Evolutionary conservation across 148 eudicot species (phyloP), one percentile per base, ranked within the genome.

Genomic region (Drosera capensis): DNA sequence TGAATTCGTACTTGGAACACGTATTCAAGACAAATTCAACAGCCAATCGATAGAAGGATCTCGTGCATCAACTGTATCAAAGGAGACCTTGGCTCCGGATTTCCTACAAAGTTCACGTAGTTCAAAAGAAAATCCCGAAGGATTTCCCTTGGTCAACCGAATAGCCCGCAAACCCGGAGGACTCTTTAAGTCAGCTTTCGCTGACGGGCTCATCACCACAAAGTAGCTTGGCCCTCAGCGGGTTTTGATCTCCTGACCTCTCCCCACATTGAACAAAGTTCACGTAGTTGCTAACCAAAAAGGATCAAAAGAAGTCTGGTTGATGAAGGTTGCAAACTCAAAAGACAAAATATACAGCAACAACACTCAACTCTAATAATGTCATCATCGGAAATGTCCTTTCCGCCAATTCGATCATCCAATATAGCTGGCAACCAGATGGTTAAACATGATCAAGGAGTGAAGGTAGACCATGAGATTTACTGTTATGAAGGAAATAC

Each of bases 351-450:
- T 48, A 43, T 18, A 41, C 39, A 44, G 43, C 28, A 51, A 48
- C 40, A 45, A 45, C 65, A 87, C 96, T 73, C n/a, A 40, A 88
- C 96, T 65, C 78, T 75, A 65, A 88, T 64, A 65, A 88, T 73
- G 67, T 75, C 81, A 60, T 75, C 86, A 43, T 66, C 75, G 30
- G 78, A 75, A 25, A 88, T 71, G 77, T 84, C 97, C 62, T 70
- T 66, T 59, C 97, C 97, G 16, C 62, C 55, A 75, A 84, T 51
- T 70, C 79, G 75, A 52, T 68, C 68, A 67, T 88, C 94, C 81
- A 74, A 58, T 58, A 88, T 84, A 60, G 78, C 97, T 88, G 92
- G 81, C 80, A 77, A 77, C 65, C 66, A 76, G 65, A 77, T 75
- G 59, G 62, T 57, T 51, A 71, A 56, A 66, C 63, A 67, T 73